Base-by-base conservation (phyloP, 176 grass and related monocot species). In the Coix lacrymajobi region DNA sequence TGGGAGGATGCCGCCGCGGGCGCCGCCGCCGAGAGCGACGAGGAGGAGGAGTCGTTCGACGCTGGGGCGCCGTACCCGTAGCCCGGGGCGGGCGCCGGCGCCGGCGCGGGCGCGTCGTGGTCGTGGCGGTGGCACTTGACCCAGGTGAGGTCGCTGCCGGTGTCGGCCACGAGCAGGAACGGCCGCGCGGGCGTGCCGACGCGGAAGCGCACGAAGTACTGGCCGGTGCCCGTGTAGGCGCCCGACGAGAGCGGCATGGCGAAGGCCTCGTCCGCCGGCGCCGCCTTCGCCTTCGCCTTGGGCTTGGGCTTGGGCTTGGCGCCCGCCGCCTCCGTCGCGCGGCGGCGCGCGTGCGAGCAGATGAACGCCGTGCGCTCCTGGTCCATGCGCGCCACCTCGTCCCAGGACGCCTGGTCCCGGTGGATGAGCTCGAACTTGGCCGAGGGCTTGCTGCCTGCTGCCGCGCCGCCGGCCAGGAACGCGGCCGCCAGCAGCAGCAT, bases 81-180 rank as follows among this genome's bases (percentile, higher is more conserved):
- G 9, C 37, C 19, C 64, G 24, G 41, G 30, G 28, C 11, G 17
- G 17, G 78, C 25, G 34, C 44, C 11, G 30, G 13, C 22, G 11
- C 20, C 3, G 7, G 69, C 1, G 40, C 0, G 64, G 33, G 15
- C 40, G 25, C 1, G 62, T 28, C 7, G 48, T 74, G 20, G 61
- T 17, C 1, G 63, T 75, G 22, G 78, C 54, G 34, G 30, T 26
- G 83, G 85, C 96, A 99, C 73, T 99, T 99, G 68, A 92, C 91
- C 96, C 96, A 99, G 60, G 96, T 99, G 17, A 99, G 96, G 88
- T 99, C 96, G 85, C 96, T 99, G 33, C 96, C 96, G 29, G 96
- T 99, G 83, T 99, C 96, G 34, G 91, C 85, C 25, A 99, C 91
- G 29, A 99, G 83, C 33, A 90, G 62, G 80, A 96, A 96, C 66